These are phyloP conservation scores for Acer negundo DNA, from an alignment of 345 rosid species.

Conservation along the genomic window DNA sequence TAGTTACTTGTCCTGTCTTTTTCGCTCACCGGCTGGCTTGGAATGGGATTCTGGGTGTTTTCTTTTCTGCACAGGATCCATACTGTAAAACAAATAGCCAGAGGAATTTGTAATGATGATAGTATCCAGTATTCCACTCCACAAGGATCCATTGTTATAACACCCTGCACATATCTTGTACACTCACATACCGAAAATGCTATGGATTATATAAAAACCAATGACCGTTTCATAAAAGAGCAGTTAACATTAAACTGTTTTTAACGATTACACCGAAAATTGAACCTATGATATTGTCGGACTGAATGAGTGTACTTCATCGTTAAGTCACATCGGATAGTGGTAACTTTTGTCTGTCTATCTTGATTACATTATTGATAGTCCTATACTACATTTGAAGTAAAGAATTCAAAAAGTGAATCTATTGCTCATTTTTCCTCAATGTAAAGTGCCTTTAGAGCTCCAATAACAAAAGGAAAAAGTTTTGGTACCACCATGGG, in stretches of 20 bases:
- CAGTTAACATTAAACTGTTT: no score
- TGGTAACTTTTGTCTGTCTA: not conserved
- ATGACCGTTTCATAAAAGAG: not conserved
- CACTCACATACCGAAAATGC: not conserved
- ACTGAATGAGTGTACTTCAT: no score
- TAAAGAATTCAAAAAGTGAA: not conserved
- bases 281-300: no score
- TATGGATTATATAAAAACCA: not conserved
- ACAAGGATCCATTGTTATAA: slow-evolving; percentile 60
- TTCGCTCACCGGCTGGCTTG: slow-evolving; percentile 37
- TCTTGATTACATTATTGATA: not conserved
- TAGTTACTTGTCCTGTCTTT: not conserved
- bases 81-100: slow-evolving; percentile 65
- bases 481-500: slow-evolving; percentile 2
- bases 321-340: no score
- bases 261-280: no score
- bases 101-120: slow-evolving; percentile 75
- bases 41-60: slow-evolving; percentile 25
- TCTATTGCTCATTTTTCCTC: not conserved
- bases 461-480: not conserved
- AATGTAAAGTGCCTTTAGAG: not conserved
- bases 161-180: slow-evolving; percentile 46
- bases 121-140: slow-evolving; percentile 69
- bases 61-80: slow-evolving; percentile 58
- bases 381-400: not conserved